Evolutionary conservation across 2,329 filamentous ascomycete genomes (phyloP).

Genomic region (Paracoccidioides lutzii): DNA sequence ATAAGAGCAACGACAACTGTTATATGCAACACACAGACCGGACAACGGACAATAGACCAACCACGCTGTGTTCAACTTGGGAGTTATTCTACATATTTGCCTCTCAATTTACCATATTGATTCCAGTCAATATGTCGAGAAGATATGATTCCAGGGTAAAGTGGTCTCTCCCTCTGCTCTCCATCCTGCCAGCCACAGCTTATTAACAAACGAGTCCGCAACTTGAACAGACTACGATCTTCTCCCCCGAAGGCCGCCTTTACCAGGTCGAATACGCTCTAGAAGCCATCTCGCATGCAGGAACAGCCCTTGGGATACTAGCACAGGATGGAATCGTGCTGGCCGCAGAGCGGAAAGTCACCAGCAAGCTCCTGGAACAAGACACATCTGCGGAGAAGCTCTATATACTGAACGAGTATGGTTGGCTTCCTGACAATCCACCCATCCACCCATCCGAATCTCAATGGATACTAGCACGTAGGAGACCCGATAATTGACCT

Average conservation of each 20-base stretch:
- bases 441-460: neutral
- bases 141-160: conserved; percentile 93
- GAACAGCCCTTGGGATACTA: conserved; percentile 89
- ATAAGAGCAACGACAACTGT: neutral
- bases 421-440: conserved; percentile 3
- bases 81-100: neutral
- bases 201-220: conserved; percentile 8
- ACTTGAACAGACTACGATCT: conserved; percentile 76
- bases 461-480: neutral
- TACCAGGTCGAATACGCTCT: conserved; percentile 99
- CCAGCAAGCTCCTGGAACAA: conserved; percentile 96
- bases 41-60: neutral
- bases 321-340: conserved; percentile 98
- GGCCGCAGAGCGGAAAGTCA: conserved; percentile 96
- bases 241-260: conserved; percentile 94
- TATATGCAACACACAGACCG: neutral
- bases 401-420: conserved; percentile 96
- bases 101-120: neutral
- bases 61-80: neutral
- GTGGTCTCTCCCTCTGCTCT: conserved; percentile 15
- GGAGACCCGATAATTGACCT: neutral
- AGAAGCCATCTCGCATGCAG: conserved; percentile 96
- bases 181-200: conserved; percentile 10
- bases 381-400: conserved; percentile 99
- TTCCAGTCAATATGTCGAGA: conserved; percentile 62